These are phyloP conservation scores for Scutellaria baicalensis DNA, from an alignment of 257 asterid genomes.

Conservation along the genomic window DNA sequence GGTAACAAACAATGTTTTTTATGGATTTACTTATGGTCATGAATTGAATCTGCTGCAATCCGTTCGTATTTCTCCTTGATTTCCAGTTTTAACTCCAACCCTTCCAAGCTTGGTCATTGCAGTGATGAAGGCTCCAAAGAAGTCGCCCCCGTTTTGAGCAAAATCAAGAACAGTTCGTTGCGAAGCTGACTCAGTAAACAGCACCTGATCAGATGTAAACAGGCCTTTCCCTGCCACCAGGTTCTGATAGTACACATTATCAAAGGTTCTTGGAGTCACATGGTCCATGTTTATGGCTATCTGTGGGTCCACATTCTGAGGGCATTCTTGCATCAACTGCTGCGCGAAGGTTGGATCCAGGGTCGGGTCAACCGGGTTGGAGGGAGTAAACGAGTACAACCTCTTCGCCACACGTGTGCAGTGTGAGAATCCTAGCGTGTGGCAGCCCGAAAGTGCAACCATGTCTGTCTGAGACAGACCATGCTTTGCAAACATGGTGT, in stretches of 20 bases:
- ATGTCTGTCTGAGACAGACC: slow-evolving; percentile 48
- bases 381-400: slow-evolving; percentile 44
- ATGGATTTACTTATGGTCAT: background rate
- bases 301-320: slow-evolving; percentile 37
- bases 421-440: slow-evolving; percentile 73
- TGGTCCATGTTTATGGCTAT: slow-evolving; percentile 55
- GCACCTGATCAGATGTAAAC: slow-evolving; percentile 66
- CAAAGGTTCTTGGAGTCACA: slow-evolving; percentile 46
- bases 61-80: slow-evolving; percentile 49
- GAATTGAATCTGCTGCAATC: slow-evolving; percentile 57
- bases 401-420: slow-evolving; percentile 57
- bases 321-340: slow-evolving; percentile 52
- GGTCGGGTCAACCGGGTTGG: slow-evolving; percentile 51
- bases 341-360: slow-evolving; percentile 52
- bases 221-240: slow-evolving; percentile 60
- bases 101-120: slow-evolving; percentile 76
- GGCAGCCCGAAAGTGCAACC: slow-evolving; percentile 67
- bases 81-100: slow-evolving; percentile 57
- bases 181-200: slow-evolving; percentile 45
- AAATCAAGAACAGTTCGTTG: slow-evolving; percentile 37
- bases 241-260: slow-evolving; percentile 52
- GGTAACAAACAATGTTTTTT: background rate
- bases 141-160: slow-evolving; percentile 37
- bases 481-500: slow-evolving; percentile 35
- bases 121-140: slow-evolving; percentile 40